A percentile compares a stretch with the other conserved stretches of the same genome.
Conservation (phyloP, 768 basidiomycete genomes). For the Termitomyces sp. region DNA sequence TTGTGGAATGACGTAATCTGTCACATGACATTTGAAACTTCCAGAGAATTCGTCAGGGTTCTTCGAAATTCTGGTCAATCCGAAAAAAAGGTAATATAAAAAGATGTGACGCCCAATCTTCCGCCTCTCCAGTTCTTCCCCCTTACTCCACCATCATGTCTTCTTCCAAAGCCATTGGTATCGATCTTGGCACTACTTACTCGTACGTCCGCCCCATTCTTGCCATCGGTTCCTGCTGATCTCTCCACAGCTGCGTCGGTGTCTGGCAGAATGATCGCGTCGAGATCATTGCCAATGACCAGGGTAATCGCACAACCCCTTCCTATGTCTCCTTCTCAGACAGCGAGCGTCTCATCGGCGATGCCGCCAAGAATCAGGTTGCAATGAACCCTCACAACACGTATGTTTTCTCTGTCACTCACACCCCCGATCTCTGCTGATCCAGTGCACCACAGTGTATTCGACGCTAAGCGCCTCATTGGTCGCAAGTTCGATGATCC, state of each 20-base stretch:
- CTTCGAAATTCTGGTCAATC: conserved; percentile 27
- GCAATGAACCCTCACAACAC: conserved; percentile 98
- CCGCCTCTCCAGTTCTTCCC: conserved; percentile 9
- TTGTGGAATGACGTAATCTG: conserved; percentile 13
- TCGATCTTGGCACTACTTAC: conserved; percentile 91
- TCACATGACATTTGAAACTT: conserved; percentile 36
- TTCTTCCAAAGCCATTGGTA: conserved; percentile 79
- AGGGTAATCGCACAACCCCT: conserved; percentile 92
- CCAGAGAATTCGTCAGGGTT: conserved; percentile 41
- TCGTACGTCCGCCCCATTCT: conserved; percentile 47
- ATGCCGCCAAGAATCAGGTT: conserved; percentile 98
- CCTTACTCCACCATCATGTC: conserved; percentile 40
- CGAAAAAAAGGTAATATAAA: conserved; percentile 30
- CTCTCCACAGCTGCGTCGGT: conserved; percentile 78
- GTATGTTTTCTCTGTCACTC: conserved; percentile 27
- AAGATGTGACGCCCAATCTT: conserved; percentile 14
- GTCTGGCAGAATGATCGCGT: conserved; percentile 99
- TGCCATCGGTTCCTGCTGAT: conserved; percentile 6
- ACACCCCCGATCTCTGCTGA: neutral
- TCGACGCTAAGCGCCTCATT: conserved; percentile 97
- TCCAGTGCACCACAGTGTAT: conserved; percentile 52
- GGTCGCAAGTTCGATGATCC: conserved; percentile 85
- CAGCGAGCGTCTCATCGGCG: conserved; percentile 95
- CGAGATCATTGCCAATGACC: conserved; percentile 96
- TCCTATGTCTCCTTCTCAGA: conserved; percentile 96